These are phyloP conservation scores for Saturnispora besseyi DNA, from an alignment of 805 yeast genomes.

Conservation along the genomic window DNA sequence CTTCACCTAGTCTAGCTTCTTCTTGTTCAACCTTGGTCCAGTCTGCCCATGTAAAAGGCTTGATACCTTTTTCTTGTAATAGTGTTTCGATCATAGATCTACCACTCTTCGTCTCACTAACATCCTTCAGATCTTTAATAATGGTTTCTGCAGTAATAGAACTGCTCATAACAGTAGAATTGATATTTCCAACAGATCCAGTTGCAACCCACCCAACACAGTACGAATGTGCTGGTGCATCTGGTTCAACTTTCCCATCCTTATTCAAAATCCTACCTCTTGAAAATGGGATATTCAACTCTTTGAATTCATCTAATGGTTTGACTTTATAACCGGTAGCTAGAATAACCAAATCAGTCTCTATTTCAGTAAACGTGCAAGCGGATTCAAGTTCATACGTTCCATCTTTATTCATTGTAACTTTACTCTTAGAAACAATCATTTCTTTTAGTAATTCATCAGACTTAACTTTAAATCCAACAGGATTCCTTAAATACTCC, in stretches of 20 bases:
- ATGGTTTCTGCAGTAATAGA: conserved; percentile 64
- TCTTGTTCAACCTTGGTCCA: conserved; percentile 52
- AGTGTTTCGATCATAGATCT: conserved; percentile 23
- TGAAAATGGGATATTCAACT: conserved; percentile 38
- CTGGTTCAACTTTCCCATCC: conserved; percentile 34
- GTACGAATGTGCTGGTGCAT: conserved; percentile 43
- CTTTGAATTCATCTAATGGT: conserved; percentile 51
- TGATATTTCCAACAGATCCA: conserved; percentile 86
- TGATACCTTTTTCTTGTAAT: conserved; percentile 15
- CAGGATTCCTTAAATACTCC: conserved; percentile 62
- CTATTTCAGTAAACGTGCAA: conserved; percentile 19
- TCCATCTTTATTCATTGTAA: conserved; percentile 24
- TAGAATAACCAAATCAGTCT: conserved; percentile 61
- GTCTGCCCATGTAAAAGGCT: conserved; percentile 49
- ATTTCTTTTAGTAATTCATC: conserved; percentile 37
- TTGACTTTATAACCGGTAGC: conserved; percentile 78
- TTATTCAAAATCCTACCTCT: conserved; percentile 39
- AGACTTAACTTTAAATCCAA: conserved; percentile 33
- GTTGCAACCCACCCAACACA: conserved; percentile 86
- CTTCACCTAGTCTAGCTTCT: conserved; percentile 44
- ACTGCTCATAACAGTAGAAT: conserved; percentile 81
- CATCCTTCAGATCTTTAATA: conserved; percentile 36
- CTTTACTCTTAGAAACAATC: conserved; percentile 39
- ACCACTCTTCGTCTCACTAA: conserved; percentile 23
- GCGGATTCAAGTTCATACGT: conserved; percentile 26